phyloP scores from a whole-genome alignment of 768 basidiomycete genomes.

The Macrolepiota dolichaula region DNA sequence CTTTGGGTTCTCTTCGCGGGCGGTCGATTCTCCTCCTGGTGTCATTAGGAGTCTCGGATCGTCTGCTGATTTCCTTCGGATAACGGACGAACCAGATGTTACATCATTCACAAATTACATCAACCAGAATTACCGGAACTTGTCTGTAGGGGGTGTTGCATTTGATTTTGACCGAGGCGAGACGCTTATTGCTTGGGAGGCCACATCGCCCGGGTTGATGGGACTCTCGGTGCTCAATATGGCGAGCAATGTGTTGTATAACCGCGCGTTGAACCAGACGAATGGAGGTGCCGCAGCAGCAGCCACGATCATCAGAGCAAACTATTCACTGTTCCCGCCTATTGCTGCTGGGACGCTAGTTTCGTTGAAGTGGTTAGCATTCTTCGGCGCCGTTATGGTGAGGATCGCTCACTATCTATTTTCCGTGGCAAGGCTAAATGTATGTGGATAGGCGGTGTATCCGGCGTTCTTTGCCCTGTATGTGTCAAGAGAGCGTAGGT shows the following conservation, averaged over 20 bases:
- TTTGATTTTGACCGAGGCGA: slow-evolving; percentile 46
- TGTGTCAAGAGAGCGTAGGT: slow-evolving; percentile 67
- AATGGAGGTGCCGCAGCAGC: slow-evolving; percentile 16
- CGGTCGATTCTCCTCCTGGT: slow-evolving; percentile 54
- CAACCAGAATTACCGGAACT: slow-evolving; percentile 44
- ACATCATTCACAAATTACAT: slow-evolving; percentile 56
- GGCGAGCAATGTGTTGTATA: slow-evolving; percentile 64
- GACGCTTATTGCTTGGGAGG: slow-evolving; percentile 71
- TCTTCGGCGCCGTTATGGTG: slow-evolving; percentile 74
- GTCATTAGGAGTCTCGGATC: slow-evolving; percentile 45
- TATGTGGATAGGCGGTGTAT: slow-evolving; percentile 53
- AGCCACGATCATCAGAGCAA: slow-evolving; percentile 54
- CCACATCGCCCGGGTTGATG: slow-evolving; percentile 51
- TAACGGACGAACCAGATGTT: slow-evolving; percentile 49
- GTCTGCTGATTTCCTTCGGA: slow-evolving; percentile 29
- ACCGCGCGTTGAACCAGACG: slow-evolving; percentile 51
- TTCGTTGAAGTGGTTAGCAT: slow-evolving; percentile 71
- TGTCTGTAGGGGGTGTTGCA: slow-evolving; percentile 69
- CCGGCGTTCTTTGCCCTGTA: slow-evolving; percentile 84
- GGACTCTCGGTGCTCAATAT: slow-evolving; percentile 67
- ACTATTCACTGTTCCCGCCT: slow-evolving; percentile 56
- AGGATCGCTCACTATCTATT: slow-evolving; percentile 13
- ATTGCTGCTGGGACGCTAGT: slow-evolving; percentile 52
- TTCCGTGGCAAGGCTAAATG: not conserved
- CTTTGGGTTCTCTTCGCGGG: slow-evolving; percentile 26